These are phyloP conservation scores for Ustilago bromivora DNA, from an alignment of 1,284 basidiomycete species.

Conservation along the genomic window DNA sequence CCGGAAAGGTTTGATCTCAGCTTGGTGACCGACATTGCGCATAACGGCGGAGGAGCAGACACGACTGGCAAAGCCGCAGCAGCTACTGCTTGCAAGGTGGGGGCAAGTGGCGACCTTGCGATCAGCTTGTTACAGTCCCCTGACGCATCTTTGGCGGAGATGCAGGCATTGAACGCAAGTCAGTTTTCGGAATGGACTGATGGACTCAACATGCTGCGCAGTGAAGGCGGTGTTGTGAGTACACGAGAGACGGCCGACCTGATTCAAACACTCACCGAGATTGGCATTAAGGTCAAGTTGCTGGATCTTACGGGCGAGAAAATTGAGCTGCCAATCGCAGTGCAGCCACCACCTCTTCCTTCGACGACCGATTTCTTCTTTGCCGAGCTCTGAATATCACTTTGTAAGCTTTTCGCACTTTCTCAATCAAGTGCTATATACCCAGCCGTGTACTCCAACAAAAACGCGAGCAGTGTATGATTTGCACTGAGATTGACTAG, in stretches of 20 bases:
- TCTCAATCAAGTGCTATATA: not conserved
- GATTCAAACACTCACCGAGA: slow-evolving; percentile 79
- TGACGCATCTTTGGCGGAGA: slow-evolving; percentile 78
- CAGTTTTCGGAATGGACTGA: slow-evolving; percentile 97
- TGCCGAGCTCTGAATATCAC: slow-evolving; percentile 50
- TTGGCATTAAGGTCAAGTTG: slow-evolving; percentile 92
- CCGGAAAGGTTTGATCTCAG: slow-evolving; percentile 75
- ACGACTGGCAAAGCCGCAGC: slow-evolving; percentile 7
- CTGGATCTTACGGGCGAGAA: slow-evolving; percentile 71
- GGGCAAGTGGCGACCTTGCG: slow-evolving; percentile 19
- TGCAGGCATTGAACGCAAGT: slow-evolving; percentile 84
- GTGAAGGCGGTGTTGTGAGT: slow-evolving; percentile 59
- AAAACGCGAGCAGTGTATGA: not conserved
- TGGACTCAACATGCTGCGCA: slow-evolving; percentile 81
- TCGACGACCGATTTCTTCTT: slow-evolving; percentile 64
- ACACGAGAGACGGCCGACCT: slow-evolving; percentile 64
- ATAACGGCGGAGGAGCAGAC: slow-evolving; percentile 14
- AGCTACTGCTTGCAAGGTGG: not conserved
- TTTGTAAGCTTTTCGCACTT: not conserved
- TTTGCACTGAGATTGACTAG: not conserved
- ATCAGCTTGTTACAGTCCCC: slow-evolving; percentile 58
- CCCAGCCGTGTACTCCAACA: not conserved
- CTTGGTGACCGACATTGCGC: slow-evolving; percentile 66
- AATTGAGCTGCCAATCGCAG: slow-evolving; percentile 53
- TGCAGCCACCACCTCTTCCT: slow-evolving; percentile 55